Evolutionary conservation across 306 rosid genomes (phyloP).

Genomic region (Dalbergia cochinchinensis): DNA sequence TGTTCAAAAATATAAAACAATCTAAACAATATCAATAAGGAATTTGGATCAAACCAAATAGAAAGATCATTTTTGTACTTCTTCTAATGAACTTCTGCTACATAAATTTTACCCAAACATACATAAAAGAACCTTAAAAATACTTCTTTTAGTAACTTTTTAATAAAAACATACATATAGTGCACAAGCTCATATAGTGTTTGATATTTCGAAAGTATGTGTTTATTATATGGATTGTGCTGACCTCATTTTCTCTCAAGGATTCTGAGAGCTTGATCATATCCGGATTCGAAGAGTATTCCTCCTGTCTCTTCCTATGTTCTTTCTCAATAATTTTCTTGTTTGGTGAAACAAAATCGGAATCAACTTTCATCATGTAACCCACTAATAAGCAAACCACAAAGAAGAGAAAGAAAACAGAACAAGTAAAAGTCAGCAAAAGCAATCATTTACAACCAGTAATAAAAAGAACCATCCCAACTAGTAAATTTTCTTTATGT

Average conservation of each 20-base stretch:
- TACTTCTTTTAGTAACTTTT: too few species aligned
- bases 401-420: conserved; percentile 10
- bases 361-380: conserved; percentile 62
- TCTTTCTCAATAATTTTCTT: conserved; percentile 53
- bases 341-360: conserved; percentile 55
- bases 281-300: conserved; percentile 44
- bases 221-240: conserved; percentile 24
- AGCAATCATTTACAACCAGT: background rate
- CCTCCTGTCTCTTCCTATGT: conserved; percentile 49
- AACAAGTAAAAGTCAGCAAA: conserved; percentile 24
- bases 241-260: conserved; percentile 60
- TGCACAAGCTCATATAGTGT: too few species aligned
- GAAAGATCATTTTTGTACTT: too few species aligned
- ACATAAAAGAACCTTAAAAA: too few species aligned
- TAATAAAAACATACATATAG: too few species aligned
- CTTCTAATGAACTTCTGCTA: too few species aligned
- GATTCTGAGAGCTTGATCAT: conserved; percentile 46
- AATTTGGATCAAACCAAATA: too few species aligned
- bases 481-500: background rate
- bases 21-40: too few species aligned
- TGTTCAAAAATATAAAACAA: too few species aligned
- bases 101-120: too few species aligned
- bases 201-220: background rate
- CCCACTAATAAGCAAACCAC: conserved; percentile 61
- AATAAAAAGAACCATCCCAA: background rate